phyloP scores from a whole-genome alignment of 345 rosid species.

The Abelmoschus esculentus region DNA sequence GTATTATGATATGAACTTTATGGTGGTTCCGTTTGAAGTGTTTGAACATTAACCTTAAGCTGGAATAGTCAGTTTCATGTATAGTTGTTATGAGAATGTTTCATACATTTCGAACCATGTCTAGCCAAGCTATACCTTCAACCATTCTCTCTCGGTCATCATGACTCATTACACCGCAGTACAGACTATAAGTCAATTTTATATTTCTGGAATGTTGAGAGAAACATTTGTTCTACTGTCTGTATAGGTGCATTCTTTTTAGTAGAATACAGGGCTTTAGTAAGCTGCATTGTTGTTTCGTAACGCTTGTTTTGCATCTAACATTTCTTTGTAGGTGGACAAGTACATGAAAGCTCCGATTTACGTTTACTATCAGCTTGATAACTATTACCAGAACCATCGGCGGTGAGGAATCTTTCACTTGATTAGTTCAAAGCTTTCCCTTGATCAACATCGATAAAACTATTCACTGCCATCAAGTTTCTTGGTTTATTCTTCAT shows the following conservation, averaged over 20 bases:
- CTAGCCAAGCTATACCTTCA: background rate
- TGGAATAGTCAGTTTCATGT: background rate
- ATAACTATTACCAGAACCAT: slow-evolving; percentile 83
- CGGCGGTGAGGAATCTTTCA: slow-evolving; percentile 46
- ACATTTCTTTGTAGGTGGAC: slow-evolving; percentile 38
- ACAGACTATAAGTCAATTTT: too few species aligned
- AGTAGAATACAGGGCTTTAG: background rate
- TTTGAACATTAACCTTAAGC: background rate
- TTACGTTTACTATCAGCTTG: slow-evolving; percentile 73
- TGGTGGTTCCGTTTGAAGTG: background rate
- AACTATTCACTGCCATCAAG: background rate
- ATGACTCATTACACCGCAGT: background rate
- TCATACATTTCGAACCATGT: background rate
- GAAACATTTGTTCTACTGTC: background rate
- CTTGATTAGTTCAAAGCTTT: slow-evolving; percentile 3
- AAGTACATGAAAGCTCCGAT: slow-evolving; percentile 86
- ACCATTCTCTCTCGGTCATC: background rate
- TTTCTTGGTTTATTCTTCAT: background rate
- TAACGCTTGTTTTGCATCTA: background rate
- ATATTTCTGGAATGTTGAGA: background rate
- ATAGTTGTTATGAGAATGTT: background rate
- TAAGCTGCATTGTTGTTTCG: background rate
- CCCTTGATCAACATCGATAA: slow-evolving; percentile 6
- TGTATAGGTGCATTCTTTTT: background rate
- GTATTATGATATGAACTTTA: background rate